phyloP scores from a whole-genome alignment of 495 filamentous ascomycete species.

The Darksidea phi region DNA sequence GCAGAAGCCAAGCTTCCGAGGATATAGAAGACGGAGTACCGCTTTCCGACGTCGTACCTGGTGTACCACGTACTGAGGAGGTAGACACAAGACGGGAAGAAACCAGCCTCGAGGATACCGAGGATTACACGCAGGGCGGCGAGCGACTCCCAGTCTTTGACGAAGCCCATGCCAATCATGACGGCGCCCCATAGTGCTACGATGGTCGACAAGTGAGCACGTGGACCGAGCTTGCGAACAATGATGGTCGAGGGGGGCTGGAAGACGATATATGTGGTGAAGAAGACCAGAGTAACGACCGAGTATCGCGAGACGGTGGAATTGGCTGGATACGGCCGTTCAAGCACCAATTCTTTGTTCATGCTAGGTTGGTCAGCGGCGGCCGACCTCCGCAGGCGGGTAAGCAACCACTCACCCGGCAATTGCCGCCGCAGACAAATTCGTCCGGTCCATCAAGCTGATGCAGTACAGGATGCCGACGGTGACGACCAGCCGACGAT shows the following conservation, averaged over 20 bases:
- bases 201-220: constrained; percentile 55
- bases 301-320: constrained; percentile 43
- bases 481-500: constrained; percentile 62
- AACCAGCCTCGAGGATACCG: constrained; percentile 65
- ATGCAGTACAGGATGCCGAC: constrained; percentile 66
- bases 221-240: constrained; percentile 60
- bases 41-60: constrained; percentile 62
- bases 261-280: constrained; percentile 63
- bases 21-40: constrained; percentile 64
- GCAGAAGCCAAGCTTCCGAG: constrained; percentile 62
- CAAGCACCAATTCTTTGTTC: constrained; percentile 49
- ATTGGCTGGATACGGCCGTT: constrained; percentile 39
- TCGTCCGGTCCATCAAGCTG: constrained; percentile 67
- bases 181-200: constrained; percentile 53
- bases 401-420: constrained; percentile 47
- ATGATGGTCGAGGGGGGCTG: constrained; percentile 61
- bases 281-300: constrained; percentile 64
- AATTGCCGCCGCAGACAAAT: constrained; percentile 62
- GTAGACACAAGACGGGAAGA: constrained; percentile 64
- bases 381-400: not conserved
- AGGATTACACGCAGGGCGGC: constrained; percentile 57
- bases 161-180: constrained; percentile 61
- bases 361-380: constrained; percentile 41
- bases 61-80: constrained; percentile 65
- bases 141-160: constrained; percentile 51